Evolutionary conservation across 2,329 filamentous ascomycete species (phyloP), one percentile per base, ranked within the genome.

Genomic region (Fusarium chuoi): DNA sequence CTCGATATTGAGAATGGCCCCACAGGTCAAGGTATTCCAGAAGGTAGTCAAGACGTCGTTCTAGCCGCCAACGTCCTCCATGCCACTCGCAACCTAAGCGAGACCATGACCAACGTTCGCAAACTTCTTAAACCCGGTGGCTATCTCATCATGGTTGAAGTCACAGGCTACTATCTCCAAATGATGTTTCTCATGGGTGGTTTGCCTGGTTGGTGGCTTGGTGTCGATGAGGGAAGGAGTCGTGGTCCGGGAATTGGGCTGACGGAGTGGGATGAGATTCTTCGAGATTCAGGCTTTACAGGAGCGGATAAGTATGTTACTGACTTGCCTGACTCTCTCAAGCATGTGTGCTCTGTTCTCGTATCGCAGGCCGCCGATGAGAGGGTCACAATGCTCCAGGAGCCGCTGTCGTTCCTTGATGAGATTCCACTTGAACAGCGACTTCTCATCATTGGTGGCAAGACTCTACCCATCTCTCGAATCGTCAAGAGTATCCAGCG

Each of bases 161-260:
- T 44, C 1, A 61, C 57, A 1, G 46, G 45, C 2, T 26, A 45
- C 4, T 65, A 61, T 10, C 33, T 51, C 0, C 60, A 57, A 18
- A 57, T 57, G 62, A 52, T 46, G 62, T 52, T 65, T 15, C 38
- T 65, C 1, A 58, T 68, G 49, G 62, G 61, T 2, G 54, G 41
- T 17, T 7, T 68, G 22, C 46, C 61, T 5, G 65, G 65, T 10
- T 68, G 61, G 65, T 68, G 61, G 65, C 61, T 68, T 12, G 65
- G 65, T 9, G 41, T 35, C 6, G 61, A 68, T 18, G 61, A 68
- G 20, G 65, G 65, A 5, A 44, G 65, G 8, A n/a, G 26, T 18
- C 38, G 22, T 18, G 48, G 45, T 14, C 61, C 54, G 2, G 39
- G 39, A 1, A 52, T 58, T 12, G 52, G 42, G 20, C 6, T 54